Evolutionary conservation across 192 early-diverging fungal genomes (phyloP).

Genomic region (Entomortierella beljakovae): DNA sequence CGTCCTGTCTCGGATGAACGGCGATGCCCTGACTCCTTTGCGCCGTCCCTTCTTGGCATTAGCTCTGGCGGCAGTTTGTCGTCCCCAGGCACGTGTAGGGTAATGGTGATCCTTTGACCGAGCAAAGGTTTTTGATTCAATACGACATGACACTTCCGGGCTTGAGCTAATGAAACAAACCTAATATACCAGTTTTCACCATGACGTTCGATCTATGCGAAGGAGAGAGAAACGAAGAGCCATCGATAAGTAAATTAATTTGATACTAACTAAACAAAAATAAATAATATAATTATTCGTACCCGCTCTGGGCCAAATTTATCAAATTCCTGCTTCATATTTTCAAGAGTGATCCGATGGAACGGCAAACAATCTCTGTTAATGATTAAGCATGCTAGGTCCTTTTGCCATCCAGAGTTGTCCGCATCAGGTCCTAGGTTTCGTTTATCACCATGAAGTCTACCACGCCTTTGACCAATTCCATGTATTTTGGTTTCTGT

Average conservation of each 20-base stretch:
- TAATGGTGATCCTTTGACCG: constrained; percentile 57
- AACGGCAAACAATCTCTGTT: constrained; percentile 61
- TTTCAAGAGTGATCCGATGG: constrained; percentile 57
- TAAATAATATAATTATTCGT: constrained; percentile 2
- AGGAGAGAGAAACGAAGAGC: not conserved
- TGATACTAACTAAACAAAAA: not conserved
- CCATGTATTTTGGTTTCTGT: constrained; percentile 17
- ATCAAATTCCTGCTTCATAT: constrained; percentile 61
- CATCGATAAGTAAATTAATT: not conserved
- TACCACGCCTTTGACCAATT: constrained; percentile 11
- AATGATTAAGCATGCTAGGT: constrained; percentile 58
- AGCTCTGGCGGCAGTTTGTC: constrained; percentile 32
- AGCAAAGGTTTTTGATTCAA: constrained; percentile 50
- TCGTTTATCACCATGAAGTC: constrained; percentile 13
- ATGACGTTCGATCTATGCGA: constrained; percentile 66
- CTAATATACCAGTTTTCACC: constrained; percentile 65
- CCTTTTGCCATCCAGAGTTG: constrained; percentile 28
- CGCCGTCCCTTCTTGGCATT: constrained; percentile 23
- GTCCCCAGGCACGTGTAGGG: constrained; percentile 47
- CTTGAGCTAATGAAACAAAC: constrained; percentile 58
- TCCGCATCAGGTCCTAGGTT: constrained; percentile 20
- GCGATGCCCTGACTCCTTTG: constrained; percentile 32
- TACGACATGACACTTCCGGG: constrained; percentile 55
- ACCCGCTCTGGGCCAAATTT: constrained; percentile 60
- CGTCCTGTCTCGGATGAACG: constrained; percentile 30